phyloP scores from a whole-genome alignment of 2,329 filamentous ascomycete species.

The Raffaelea deltoideospora region DNA sequence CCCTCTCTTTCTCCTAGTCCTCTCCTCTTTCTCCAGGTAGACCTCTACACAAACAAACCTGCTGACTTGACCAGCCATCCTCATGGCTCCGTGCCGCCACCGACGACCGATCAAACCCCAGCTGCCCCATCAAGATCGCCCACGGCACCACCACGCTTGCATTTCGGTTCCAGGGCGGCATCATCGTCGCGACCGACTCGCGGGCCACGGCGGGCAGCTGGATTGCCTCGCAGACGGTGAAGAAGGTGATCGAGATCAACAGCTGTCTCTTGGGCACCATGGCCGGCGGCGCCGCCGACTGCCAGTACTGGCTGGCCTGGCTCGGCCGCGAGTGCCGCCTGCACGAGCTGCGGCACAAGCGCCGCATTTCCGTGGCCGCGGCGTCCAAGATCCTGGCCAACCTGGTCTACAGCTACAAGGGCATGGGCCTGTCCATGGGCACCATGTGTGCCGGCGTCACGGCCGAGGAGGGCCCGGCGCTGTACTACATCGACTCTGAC shows the following conservation, averaged over 20 bases:
- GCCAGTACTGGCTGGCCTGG: slow-evolving; percentile 99
- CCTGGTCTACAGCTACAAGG: slow-evolving; percentile 96
- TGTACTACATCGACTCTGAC: slow-evolving; percentile 98
- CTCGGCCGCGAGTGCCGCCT: slow-evolving; percentile 98
- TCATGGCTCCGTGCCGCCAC: slow-evolving; percentile 94
- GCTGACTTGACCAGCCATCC: slow-evolving; percentile 45
- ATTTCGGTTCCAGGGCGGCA: slow-evolving; percentile 95
- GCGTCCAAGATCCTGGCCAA: slow-evolving; percentile 98
- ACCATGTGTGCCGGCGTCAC: slow-evolving; percentile 99
- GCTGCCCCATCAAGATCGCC: slow-evolving; percentile 97
- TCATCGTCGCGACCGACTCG: slow-evolving; percentile 96
- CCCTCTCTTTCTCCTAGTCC: slow-evolving; percentile 3
- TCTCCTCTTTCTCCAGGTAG: neutral
- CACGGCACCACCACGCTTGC: slow-evolving; percentile 97
- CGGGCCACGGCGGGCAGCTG: slow-evolving; percentile 94
- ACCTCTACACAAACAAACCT: no score
- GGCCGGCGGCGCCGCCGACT: slow-evolving; percentile 97
- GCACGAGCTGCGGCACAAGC: slow-evolving; percentile 98
- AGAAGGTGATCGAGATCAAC: slow-evolving; percentile 99
- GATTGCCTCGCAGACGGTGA: slow-evolving; percentile 99
- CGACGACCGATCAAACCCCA: slow-evolving; percentile 91
- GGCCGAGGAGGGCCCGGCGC: slow-evolving; percentile 83
- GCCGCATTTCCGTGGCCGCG: slow-evolving; percentile 91
- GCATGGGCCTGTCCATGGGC: slow-evolving; percentile 96
- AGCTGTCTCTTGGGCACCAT: slow-evolving; percentile 87